Base-by-base conservation (phyloP, 441 rosid species). In the Flueggea neowawraea region DNA sequence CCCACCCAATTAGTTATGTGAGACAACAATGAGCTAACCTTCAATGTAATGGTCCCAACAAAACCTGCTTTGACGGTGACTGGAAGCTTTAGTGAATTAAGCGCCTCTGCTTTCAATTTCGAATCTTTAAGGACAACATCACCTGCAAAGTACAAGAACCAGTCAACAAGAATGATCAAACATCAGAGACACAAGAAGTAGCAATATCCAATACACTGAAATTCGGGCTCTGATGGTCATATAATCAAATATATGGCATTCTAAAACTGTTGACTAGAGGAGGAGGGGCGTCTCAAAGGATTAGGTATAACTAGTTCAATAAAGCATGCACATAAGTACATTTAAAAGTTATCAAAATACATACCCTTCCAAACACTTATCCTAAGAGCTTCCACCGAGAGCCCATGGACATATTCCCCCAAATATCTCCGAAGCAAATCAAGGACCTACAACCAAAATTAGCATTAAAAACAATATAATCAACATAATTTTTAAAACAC, bases 361-460 rank as follows among this genome's bases (percentile, higher is more conserved):
- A 49, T 70, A 95, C 98, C 99, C 84, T 89, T 90, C 99, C 98
- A 95, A 60, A 95, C 98, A 75, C 99, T 91, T 75, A 95, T 95
- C 71, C 97, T 77, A 77, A 95, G 73, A 63, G 97, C 97, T 81
- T 95, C 99, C 12, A 63, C 75, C 2, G 99, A 95, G 61, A 95
- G 97, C 66, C 97, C 98, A 45, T 91, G 90, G 53, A 95, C 99
- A 70, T 95, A 91, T 72, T 95, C 97, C 15, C 99, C 98, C 83
- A 95, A 81, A 76, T 95, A 95, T 77, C 83, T 88, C 72, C 95
- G 96, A 78, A 95, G 98, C 89, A 95, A 81, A 77, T 86, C 97
- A 65, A 95, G 66, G 69, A 95, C 99, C 99, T 91, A 74, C 71
- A 71, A 75, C 14, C 44, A 65, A 60, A 58, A 68, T 8, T 13